A percentile compares a stretch with the other conserved stretches of the same genome.
phyloP scores from a whole-genome alignment of 208 protist genomes.

The Wallacemonas sp. region DNA sequence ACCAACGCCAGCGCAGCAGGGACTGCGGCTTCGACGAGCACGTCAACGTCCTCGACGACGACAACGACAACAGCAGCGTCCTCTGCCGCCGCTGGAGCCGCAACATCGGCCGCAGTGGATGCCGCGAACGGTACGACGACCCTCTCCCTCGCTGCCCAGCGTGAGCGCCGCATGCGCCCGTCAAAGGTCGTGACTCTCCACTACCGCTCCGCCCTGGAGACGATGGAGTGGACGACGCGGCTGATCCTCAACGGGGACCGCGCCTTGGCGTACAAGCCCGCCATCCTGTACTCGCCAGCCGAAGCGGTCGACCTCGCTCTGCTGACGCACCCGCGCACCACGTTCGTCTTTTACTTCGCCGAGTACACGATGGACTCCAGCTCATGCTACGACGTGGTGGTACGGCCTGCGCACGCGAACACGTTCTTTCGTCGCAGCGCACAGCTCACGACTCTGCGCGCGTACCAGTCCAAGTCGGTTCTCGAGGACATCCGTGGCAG shows the following conservation, averaged over 20 bases:
- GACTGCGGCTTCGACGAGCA: too few species aligned
- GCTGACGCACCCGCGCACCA: conserved; percentile 59
- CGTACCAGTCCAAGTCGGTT: conserved; percentile 46
- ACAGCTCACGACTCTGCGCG: conserved; percentile 61
- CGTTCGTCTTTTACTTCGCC: conserved; percentile 91
- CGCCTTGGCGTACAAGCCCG: conserved; percentile 24
- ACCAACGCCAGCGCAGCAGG: too few species aligned
- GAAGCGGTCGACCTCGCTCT: conserved; percentile 83
- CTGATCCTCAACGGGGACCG: conserved; percentile 44
- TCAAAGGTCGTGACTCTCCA: conserved; percentile 50
- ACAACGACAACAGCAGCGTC: background rate
- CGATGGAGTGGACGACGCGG: conserved; percentile 69
- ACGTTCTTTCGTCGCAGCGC: conserved; percentile 62
- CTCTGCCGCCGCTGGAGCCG: too few species aligned
- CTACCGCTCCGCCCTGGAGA: conserved; percentile 64
- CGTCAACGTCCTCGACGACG: too few species aligned
- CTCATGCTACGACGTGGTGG: conserved; percentile 61
- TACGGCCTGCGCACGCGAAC: conserved; percentile 56
- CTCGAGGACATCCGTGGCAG: conserved; percentile 13
- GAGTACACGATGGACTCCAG: conserved; percentile 78
- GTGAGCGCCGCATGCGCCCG: conserved; percentile 14
- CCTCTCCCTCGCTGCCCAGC: conserved; percentile 18
- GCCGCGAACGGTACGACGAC: too few species aligned
- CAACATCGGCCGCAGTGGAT: conserved; percentile 3
- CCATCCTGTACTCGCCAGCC: conserved; percentile 69